Evolutionary conservation across 2,329 filamentous ascomycete genomes (phyloP).

Genomic region (Colletotrichum sp.): DNA sequence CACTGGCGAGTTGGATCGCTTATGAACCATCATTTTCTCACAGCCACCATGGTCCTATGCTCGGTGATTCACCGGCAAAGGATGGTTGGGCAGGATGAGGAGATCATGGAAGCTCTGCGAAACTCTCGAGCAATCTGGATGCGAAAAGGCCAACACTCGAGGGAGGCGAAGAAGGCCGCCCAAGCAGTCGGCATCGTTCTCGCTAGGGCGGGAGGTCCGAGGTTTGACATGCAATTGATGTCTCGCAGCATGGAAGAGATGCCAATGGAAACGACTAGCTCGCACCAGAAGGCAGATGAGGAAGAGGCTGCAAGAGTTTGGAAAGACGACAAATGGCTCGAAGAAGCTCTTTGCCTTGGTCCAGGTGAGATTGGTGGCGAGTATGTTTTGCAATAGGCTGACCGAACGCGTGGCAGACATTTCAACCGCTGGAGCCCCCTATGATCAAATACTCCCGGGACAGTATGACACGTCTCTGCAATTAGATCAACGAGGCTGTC

Average conservation of each 20-base stretch:
- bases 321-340: not conserved
- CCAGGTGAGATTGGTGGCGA: not conserved
- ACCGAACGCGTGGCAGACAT: not conserved
- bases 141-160: not conserved
- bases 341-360: not conserved
- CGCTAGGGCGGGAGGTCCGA: not conserved
- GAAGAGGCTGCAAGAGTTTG: not conserved
- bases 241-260: not conserved
- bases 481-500: not conserved
- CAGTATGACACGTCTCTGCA: not conserved
- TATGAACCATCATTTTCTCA: constrained; percentile 28
- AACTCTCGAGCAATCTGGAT: not conserved
- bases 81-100: not conserved
- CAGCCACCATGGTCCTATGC: constrained; percentile 28
- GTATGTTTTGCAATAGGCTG: not conserved
- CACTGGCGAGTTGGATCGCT: constrained; percentile 4
- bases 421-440: not conserved
- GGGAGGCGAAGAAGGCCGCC: not conserved
- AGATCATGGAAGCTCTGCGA: not conserved
- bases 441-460: not conserved
- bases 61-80: not conserved
- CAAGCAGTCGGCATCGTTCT: constrained; percentile 4
- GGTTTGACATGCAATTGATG: not conserved
- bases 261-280: not conserved
- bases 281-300: rapidly evolving